Evolutionary conservation across 805 yeast species (phyloP), one percentile per base, ranked within the genome.

Genomic region (Candida boleticola): DNA sequence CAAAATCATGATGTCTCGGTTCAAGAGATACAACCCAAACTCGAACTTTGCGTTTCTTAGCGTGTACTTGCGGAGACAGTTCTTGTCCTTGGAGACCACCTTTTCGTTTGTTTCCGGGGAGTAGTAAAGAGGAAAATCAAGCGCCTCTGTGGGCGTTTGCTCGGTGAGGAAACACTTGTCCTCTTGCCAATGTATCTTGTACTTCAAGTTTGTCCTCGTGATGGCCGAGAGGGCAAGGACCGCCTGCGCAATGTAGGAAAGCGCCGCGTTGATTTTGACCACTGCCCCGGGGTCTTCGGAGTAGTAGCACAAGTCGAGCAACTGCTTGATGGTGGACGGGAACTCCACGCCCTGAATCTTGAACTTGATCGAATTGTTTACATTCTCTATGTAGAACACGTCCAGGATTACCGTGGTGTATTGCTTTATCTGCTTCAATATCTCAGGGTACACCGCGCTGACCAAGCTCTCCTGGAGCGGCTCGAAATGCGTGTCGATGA

Each of bases 271-370:
- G 33, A 68, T 53, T 23, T 20, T 11, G 19, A 17, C 20, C 5
- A 35, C 29, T 7, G 37, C 20, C 37, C 13, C 37, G 13, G 26
- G 36, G 5, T 27, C 17, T 6, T 45, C 31, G 23, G 57, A 48
- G 30, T 61, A 54, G 48, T 66, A 65, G 41, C 72, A 58, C 13
- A 52, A 47, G 17, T 54, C 50, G 7, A 66, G 51, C 11, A 69
- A 38, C 23, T 65, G 66, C 22, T 52, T 53, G 18, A 58, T 57
- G 30, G 54, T 54, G 3, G 58, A 40, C 1, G 74, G 74, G 39
- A 69, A 64, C 37, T 64, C 68, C 5, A 66, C 46, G 0, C 66
- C 71, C 44, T 58, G 38, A 3, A 70, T 65, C 22, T 51, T 50
- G 40, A 64, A 60, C 7, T 49, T 52, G n/a, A 58, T 49, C 2